Conservation (phyloP, 78 protist species). For the Dictyostelium purpureum region DNA sequence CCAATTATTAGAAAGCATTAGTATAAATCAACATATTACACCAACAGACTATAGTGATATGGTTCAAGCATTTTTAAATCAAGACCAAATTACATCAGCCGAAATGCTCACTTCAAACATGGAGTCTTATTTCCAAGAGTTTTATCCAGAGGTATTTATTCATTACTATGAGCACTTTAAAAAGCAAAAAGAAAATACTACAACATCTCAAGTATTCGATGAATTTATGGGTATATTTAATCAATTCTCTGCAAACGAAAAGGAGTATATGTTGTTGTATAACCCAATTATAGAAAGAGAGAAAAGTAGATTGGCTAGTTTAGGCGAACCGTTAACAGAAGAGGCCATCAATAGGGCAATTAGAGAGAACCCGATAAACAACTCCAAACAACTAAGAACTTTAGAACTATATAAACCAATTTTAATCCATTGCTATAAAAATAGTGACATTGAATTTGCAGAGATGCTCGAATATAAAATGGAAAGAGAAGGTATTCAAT, state of each 20-base stretch:
- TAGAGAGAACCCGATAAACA: too few species aligned
- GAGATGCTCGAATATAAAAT: constrained; percentile 16
- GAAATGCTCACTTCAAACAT: constrained; percentile 1
- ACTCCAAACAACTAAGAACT: background rate
- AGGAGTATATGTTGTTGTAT: too few species aligned
- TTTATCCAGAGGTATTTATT: constrained; percentile 20
- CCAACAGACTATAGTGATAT: background rate
- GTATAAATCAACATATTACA: background rate
- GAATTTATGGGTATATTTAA: background rate
- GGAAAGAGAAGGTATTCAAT: constrained; percentile 7
- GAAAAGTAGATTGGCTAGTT: background rate
- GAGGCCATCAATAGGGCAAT: background rate
- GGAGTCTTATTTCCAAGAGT: background rate
- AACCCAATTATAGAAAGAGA: too few species aligned
- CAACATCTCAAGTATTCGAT: background rate
- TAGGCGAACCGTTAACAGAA: background rate
- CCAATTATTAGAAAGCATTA: background rate
- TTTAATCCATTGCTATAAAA: constrained; percentile 19
- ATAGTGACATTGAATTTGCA: background rate
- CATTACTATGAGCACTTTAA: background rate
- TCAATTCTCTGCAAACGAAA: too few species aligned
- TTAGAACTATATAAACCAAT: constrained; percentile 7
- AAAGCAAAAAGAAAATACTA: background rate
- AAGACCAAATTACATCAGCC: background rate
- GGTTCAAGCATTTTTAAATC: background rate